Evolutionary conservation across 495 filamentous ascomycete species (phyloP), one percentile per base, ranked within the genome.

Genomic region (Aspergillus carlsbadensis): DNA sequence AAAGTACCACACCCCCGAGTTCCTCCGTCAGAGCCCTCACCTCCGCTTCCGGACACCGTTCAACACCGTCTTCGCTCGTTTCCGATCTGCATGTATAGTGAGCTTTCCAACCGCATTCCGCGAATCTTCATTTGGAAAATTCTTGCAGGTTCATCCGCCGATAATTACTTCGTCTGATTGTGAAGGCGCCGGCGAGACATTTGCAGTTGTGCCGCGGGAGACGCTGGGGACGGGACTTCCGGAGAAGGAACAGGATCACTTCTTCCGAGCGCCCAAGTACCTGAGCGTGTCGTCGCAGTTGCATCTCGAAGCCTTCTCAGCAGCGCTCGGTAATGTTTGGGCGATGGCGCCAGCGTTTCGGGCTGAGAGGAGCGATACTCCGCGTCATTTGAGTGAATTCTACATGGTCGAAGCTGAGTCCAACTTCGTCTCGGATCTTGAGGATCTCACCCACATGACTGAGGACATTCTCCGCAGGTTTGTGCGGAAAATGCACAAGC

Each of bases 371-470:
- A 96, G 91, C 68, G 92, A 97, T 70, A 98, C 94, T 6, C 83
- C 92, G 14, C 87, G 95, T 34, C 94, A 98, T 72, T 77, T 98
- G 43, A 96, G 90, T 75, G 94, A 98, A 64, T 98, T 98, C 69
- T 98, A 97, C 73, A 98, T 98, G 94, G 82, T 98, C 2, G 94
- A 98, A 72, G 92, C 85, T 7, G 94, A 98, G 70, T 72, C 89
- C 49, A 85, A 81, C 67, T 96, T 96, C 68, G 84, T 87, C 48
- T 76, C 89, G 26, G 77, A 84, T 44, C 70, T 96, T 18, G 72
- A 77, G 39, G 73, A 77, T 8, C 78, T 98, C 54, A 92, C 96
- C 77, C 76, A 85, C 55, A 65, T 94, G 8, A 81, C 89, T n/a
- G 90, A 98, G 70, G 71, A 85, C 55, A 83, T 94, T 77, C 78